phyloP scores from a whole-genome alignment of 202 grass and related monocot genomes.

The Brachypodium distachyon region DNA sequence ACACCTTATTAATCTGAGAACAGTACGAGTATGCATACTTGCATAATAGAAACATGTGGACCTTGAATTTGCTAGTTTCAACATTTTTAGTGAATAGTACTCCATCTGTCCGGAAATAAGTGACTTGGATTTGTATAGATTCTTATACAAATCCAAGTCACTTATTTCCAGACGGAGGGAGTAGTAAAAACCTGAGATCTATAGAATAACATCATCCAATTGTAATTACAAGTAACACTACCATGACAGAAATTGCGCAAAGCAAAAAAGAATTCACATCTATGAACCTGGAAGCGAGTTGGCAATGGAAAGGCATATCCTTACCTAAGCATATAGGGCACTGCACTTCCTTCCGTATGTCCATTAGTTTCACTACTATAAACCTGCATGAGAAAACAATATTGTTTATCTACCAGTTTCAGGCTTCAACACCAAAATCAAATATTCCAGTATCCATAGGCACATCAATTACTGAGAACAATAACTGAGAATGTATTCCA shows the following conservation, averaged over 20 bases:
- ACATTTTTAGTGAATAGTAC: background rate
- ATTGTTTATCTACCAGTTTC: background rate
- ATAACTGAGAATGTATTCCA: too few species aligned
- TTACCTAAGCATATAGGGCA: conserved; percentile 99
- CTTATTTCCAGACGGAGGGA: too few species aligned
- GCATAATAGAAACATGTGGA: conserved; percentile 1
- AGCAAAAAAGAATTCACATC: background rate
- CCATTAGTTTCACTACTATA: conserved; percentile 71
- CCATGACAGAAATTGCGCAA: conserved; percentile 1
- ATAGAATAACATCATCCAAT: background rate
- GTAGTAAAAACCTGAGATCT: background rate
- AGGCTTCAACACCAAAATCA: background rate
- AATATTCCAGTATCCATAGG: background rate
- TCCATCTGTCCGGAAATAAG: too few species aligned
- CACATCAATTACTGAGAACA: background rate
- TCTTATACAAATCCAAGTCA: too few species aligned
- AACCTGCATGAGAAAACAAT: conserved; percentile 48
- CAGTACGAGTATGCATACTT: background rate
- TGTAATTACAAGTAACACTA: background rate
- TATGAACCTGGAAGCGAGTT: conserved; percentile 23
- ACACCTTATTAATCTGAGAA: background rate
- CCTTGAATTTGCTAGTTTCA: conserved; percentile 11
- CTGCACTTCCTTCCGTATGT: conserved; percentile 96
- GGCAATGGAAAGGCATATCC: conserved; percentile 6
- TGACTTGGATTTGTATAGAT: too few species aligned